A percentile compares a stretch with the other conserved stretches of the same genome.
Conservation (phyloP, 169 alveolate species). For the Cryptosporidium sp. region DNA sequence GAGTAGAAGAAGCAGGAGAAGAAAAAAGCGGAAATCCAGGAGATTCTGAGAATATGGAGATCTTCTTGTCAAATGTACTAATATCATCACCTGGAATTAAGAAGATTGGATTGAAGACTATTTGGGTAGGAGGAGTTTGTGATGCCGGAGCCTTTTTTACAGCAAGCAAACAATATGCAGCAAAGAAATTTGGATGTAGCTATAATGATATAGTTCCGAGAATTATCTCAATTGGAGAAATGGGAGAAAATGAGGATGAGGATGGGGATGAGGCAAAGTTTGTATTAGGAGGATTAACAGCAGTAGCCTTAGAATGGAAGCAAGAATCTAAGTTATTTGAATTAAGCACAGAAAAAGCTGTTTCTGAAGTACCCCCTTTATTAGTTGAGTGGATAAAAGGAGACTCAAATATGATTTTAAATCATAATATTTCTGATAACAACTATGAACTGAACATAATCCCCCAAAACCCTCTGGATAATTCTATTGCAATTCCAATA, state of each 20-base stretch:
- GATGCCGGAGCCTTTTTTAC: constrained; percentile 65
- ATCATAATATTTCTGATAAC: constrained; percentile 36
- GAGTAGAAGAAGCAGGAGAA: background rate
- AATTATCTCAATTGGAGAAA: constrained; percentile 14
- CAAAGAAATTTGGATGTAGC: constrained; percentile 25
- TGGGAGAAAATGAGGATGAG: background rate
- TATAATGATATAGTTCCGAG: constrained; percentile 49
- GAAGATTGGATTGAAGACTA: background rate
- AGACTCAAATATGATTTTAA: background rate
- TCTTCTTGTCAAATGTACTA: constrained; percentile 4
- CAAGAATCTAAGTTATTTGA: constrained; percentile 27
- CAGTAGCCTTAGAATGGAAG: constrained; percentile 52
- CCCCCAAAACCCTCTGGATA: constrained; percentile 42
- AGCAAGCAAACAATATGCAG: constrained; percentile 57
- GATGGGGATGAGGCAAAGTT: constrained; percentile 19
- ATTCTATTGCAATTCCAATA: constrained; percentile 31
- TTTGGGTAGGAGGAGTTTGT: constrained; percentile 52
- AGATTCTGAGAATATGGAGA: background rate
- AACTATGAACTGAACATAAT: constrained; percentile 23
- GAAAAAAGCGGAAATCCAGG: too few relatives aligned
- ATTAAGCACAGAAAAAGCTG: constrained; percentile 39
- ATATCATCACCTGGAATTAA: constrained; percentile 14
- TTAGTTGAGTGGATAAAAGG: constrained; percentile 38
- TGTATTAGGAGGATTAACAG: constrained; percentile 37
- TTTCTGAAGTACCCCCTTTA: constrained; percentile 26